Evolutionary conservation across 2,329 filamentous ascomycete genomes (phyloP), one percentile per base, ranked within the genome.

Genomic region (Neopestalotiopsis sp.): DNA sequence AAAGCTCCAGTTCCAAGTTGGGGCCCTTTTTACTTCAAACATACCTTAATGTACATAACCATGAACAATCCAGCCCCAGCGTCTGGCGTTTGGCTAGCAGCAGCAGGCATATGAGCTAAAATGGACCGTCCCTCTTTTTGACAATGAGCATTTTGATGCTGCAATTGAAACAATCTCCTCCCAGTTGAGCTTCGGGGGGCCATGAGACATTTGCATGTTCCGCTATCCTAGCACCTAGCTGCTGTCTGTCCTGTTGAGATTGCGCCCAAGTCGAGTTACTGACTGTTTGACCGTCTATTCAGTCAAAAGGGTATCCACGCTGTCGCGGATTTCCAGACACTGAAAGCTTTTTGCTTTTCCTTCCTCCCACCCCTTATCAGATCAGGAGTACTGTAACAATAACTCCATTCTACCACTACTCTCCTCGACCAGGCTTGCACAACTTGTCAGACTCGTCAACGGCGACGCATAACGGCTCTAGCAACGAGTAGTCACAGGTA

Each of bases 41-140:
- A 53, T 53, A 53, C 45, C 45, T 53, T 53, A 53, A 53, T 53
- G 45, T 53, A 53, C 45, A 53, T n/a, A 28, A 53, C 45, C 45
- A 53, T 53, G 45, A 49, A 53, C 45, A 53, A 53, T 53, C n/a
- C n/a, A 53, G 45, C 20, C n/a, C 45, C n/a, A 53, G 45, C 20
- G n/a, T 53, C 20, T 53, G 45, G 24, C 24, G 24, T 28, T 3
- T 28, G 45, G 17, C 5, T n/a, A 53, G 45, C 17, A 24, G 45
- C 45, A 53, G 45, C 45, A 53, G 45, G 17, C 45, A 53, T 53
- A 53, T 53, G 45, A 53, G 45, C 45, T 53, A 53, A 53, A n/a
- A 53, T 53, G 45, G 45, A 53, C 45, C 45, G 45, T 53, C 45
- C 45, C 45, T 53, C 45, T 53, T 17, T 53, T 17, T 53, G 45